Conservation (phyloP, 2,329 filamentous ascomycete species). For the Ophiostoma quercus region DNA sequence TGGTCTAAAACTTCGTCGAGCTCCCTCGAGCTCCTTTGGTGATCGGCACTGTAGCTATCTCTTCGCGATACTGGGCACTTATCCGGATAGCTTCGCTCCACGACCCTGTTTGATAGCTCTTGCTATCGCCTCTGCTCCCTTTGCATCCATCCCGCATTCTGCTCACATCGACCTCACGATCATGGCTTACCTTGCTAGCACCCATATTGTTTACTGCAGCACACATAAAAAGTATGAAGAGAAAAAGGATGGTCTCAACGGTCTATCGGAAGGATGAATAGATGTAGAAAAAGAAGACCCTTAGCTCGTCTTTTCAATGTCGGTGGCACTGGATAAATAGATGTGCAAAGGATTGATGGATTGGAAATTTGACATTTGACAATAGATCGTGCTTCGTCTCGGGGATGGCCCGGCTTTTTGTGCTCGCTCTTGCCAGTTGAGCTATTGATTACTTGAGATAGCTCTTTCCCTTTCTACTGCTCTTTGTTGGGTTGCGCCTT, state of each 20-base stretch:
- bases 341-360: not conserved
- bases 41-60: not conserved
- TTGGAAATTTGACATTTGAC: not conserved
- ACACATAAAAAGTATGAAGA: not conserved
- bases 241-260: not conserved
- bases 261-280: not conserved
- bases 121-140: not conserved
- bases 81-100: not conserved
- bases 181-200: constrained; percentile 1
- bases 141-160: not conserved
- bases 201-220: constrained; percentile 4
- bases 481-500: constrained; percentile 6
- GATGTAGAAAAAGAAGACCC: not conserved
- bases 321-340: not conserved
- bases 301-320: constrained; percentile 1
- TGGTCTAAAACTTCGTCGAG: not conserved
- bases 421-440: not conserved
- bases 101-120: not conserved
- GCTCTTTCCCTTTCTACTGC: not conserved
- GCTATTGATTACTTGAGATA: not conserved
- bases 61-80: not conserved
- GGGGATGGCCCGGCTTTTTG: constrained; percentile 8
- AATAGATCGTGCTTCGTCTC: constrained; percentile 6
- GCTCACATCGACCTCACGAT: not conserved
- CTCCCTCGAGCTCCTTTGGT: not conserved